phyloP scores from a whole-genome alignment of 1,284 basidiomycete genomes.

The Sporisorium exsertum region DNA sequence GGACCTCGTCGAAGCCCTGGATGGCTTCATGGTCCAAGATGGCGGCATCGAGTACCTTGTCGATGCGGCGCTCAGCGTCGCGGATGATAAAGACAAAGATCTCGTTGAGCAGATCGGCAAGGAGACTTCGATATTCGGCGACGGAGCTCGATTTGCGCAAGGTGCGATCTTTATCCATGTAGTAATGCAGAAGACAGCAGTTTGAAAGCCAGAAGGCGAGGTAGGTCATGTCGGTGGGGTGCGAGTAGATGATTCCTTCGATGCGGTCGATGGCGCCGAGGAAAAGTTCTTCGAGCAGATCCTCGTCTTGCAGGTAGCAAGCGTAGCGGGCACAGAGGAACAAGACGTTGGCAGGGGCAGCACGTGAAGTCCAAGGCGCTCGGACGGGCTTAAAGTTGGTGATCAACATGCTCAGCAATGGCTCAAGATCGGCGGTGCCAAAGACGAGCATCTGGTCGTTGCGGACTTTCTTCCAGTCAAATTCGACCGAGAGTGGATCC shows the following conservation, averaged over 20 bases:
- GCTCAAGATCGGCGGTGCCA: conserved; percentile 79
- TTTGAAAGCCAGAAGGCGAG: conserved; percentile 97
- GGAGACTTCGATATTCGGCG: conserved; percentile 46
- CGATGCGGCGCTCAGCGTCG: conserved; percentile 87
- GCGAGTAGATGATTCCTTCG: conserved; percentile 83
- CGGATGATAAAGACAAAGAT: conserved; percentile 95
- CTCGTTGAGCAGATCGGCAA: conserved; percentile 81
- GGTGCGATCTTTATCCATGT: conserved; percentile 75
- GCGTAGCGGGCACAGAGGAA: conserved; percentile 78
- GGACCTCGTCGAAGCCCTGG: conserved; percentile 81
- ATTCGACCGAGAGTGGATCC: conserved; percentile 55
- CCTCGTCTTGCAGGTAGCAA: conserved; percentile 72
- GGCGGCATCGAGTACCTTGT: conserved; percentile 83
- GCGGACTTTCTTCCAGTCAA: conserved; percentile 54
- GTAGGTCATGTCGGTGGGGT: conserved; percentile 81
- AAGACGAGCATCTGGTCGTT: conserved; percentile 83
- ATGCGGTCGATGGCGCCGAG: conserved; percentile 90
- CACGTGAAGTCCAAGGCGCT: conserved; percentile 66
- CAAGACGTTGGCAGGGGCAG: conserved; percentile 70
- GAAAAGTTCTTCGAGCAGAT: conserved; percentile 85
- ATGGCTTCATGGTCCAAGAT: conserved; percentile 86
- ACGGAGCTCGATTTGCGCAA: conserved; percentile 36
- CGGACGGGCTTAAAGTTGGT: conserved; percentile 75
- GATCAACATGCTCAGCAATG: conserved; percentile 84
- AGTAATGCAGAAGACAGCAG: conserved; percentile 86